Percentiles rank a stretch among this genome's conserved stretches.
Conservation (phyloP, 148 eudicot species). For the Nyssa sinensis region DNA sequence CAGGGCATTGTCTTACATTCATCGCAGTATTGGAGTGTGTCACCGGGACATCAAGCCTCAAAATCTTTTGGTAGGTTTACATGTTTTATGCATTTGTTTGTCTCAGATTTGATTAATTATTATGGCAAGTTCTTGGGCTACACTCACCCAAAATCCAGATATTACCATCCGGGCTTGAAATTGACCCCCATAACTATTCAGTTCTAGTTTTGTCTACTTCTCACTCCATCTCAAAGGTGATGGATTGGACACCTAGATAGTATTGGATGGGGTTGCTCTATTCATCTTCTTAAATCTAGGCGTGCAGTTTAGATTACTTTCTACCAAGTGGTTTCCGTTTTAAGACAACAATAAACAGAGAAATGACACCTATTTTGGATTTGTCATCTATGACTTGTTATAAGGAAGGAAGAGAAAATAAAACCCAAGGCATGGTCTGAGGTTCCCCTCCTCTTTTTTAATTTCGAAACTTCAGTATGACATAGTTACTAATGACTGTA, state of each 20-base stretch:
- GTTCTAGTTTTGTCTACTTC: background rate
- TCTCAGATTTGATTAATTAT: background rate
- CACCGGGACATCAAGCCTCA: constrained; percentile 77
- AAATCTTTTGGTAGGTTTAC: constrained; percentile 51
- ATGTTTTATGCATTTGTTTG: background rate
- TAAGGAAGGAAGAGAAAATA: background rate
- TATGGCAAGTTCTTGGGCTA: background rate
- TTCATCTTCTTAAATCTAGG: no score
- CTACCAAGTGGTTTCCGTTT: background rate
- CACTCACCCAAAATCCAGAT: background rate
- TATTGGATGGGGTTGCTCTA: no score
- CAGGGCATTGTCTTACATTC: constrained; percentile 65
- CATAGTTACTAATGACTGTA: background rate
- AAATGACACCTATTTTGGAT: background rate
- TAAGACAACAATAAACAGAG: background rate
- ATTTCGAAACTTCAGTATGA: background rate
- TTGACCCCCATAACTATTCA: background rate
- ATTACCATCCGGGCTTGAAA: background rate
- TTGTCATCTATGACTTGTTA: background rate
- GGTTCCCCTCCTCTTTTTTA: background rate
- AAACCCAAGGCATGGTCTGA: background rate
- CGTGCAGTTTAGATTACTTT: background rate
- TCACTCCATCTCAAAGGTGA: background rate
- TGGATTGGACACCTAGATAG: background rate
- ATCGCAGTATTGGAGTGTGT: constrained; percentile 58